Conservation (phyloP, 495 filamentous ascomycete genomes). For the Penicillium parvum region DNA sequence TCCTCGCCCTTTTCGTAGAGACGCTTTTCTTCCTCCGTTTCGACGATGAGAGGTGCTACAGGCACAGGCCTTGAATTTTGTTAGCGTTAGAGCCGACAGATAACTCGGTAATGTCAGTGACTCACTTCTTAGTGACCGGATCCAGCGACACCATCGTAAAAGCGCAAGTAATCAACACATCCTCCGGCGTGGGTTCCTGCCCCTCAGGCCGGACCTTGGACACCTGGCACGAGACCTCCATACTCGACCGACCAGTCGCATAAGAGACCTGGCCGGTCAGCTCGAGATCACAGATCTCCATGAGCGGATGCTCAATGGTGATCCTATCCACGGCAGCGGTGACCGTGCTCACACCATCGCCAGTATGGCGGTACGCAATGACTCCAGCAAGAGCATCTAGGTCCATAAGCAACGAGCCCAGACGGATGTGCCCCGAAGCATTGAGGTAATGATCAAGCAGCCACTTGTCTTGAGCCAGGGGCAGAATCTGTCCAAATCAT, state of each 20-base stretch:
- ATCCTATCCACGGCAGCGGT: conserved; percentile 81
- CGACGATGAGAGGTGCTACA: conserved; percentile 56
- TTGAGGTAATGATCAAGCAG: conserved; percentile 66
- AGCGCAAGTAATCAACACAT: conserved; percentile 71
- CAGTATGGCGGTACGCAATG: conserved; percentile 79
- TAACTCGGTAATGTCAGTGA: conserved; percentile 10
- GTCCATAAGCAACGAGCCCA: conserved; percentile 76
- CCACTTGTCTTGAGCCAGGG: conserved; percentile 66
- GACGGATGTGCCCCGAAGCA: conserved; percentile 58
- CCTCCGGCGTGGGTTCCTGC: conserved; percentile 55
- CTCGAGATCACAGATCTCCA: conserved; percentile 76
- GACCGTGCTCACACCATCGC: conserved; percentile 69
- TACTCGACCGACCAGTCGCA: conserved; percentile 72
- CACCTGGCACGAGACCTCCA: conserved; percentile 76
- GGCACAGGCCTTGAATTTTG: conserved; percentile 40
- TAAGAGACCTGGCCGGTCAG: conserved; percentile 77
- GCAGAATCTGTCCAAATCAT: conserved; percentile 49
- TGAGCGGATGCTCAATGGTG: conserved; percentile 66
- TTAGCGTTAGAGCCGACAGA: conserved; percentile 14
- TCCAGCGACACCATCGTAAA: conserved; percentile 85
- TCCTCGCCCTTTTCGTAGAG: conserved; percentile 67
- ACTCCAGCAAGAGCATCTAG: conserved; percentile 78
- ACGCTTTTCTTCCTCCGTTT: conserved; percentile 65
- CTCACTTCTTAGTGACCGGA: conserved; percentile 64
- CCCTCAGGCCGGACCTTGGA: conserved; percentile 58